Percentiles rank a stretch among this genome's conserved stretches.
Conservation (phyloP, 306 rosid genomes). For the Dryas drummondii region DNA sequence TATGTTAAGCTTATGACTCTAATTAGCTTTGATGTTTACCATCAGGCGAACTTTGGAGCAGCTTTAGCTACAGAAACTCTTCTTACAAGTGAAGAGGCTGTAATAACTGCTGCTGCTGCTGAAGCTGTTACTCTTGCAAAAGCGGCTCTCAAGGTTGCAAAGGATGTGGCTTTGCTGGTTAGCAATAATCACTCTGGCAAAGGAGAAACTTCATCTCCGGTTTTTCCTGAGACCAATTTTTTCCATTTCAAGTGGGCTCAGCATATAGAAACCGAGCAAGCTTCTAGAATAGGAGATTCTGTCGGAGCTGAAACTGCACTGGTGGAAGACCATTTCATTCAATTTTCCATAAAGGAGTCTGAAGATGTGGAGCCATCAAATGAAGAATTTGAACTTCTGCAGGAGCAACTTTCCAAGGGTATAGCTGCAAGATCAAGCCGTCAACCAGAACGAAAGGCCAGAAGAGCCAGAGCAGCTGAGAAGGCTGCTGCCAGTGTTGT, state of each 20-base stretch:
- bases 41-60: conserved; percentile 58
- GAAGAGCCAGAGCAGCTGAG: conserved; percentile 78
- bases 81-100: conserved; percentile 77
- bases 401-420: conserved; percentile 48
- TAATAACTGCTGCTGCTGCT: conserved; percentile 84
- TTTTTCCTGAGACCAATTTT: conserved; percentile 39
- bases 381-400: conserved; percentile 64
- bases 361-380: conserved; percentile 45
- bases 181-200: conserved; percentile 35
- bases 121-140: conserved; percentile 92
- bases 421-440: conserved; percentile 77
- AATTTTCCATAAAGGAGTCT: conserved; percentile 36
- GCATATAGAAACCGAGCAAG: conserved; percentile 45
- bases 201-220: conserved; percentile 26
- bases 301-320: conserved; percentile 34
- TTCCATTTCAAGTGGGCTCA: conserved; percentile 60
- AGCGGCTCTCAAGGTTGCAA: conserved; percentile 85
- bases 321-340: conserved; percentile 35
- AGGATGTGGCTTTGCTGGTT: conserved; percentile 60
- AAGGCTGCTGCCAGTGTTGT: conserved; percentile 64
- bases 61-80: conserved; percentile 68
- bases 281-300: conserved; percentile 41
- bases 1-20: conserved; percentile 11
- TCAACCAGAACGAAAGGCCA: conserved; percentile 80
- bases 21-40: conserved; percentile 26